phyloP scores from a whole-genome alignment of 345 rosid genomes.

The Moricandia arvensis region DNA sequence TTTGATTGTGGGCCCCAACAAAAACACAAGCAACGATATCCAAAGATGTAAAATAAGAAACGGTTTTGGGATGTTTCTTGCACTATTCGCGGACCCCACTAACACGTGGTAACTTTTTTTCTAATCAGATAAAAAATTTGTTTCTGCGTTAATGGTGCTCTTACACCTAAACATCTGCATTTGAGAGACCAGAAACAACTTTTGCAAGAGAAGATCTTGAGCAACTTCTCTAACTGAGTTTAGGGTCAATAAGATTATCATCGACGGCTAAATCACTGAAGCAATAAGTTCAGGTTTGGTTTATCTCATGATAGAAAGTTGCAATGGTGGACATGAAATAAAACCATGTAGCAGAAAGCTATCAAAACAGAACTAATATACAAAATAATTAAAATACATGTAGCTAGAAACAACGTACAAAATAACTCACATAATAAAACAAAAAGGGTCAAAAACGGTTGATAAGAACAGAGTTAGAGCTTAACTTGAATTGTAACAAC shows the following conservation, averaged over 20 bases:
- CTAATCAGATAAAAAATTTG: too few relatives aligned
- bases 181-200: not conserved
- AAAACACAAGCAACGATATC: too few relatives aligned
- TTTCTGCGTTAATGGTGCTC: too few relatives aligned
- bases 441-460: not conserved
- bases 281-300: constrained; percentile 2
- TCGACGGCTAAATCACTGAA: constrained; percentile 82
- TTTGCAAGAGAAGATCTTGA: not conserved
- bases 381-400: too few relatives aligned
- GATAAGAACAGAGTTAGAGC: not conserved
- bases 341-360: not conserved
- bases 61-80: too few relatives aligned
- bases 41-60: too few relatives aligned
- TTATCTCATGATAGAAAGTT: not conserved
- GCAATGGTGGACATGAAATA: not conserved
- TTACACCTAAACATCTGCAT: constrained; percentile 62
- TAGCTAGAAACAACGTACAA: not conserved
- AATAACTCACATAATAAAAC: not conserved
- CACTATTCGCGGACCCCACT: too few relatives aligned
- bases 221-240: constrained; percentile 48
- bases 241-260: constrained; percentile 72
- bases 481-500: not conserved
- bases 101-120: too few relatives aligned
- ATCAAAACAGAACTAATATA: too few relatives aligned
- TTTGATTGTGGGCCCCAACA: too few relatives aligned